A percentile compares a stretch with the other conserved stretches of the same genome.
These are phyloP conservation scores for Hypoxylon lienhwacheense DNA, from an alignment of 495 filamentous ascomycete genomes.

Conservation along the genomic window DNA sequence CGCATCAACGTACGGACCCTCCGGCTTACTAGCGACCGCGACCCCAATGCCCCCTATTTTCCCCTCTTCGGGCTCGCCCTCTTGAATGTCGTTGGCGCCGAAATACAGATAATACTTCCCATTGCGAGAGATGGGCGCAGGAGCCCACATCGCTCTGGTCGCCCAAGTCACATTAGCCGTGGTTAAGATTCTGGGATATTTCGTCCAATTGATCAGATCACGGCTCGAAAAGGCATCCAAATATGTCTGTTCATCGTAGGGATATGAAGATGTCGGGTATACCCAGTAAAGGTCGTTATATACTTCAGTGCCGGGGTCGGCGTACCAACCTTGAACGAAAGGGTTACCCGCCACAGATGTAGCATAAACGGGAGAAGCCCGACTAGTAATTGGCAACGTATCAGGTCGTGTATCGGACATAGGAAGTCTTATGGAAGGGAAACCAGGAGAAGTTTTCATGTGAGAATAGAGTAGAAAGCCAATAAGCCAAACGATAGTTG, in stretches of 20 bases:
- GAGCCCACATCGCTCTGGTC: conserved; percentile 52
- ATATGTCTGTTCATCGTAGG: conserved; percentile 48
- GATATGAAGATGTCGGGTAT: conserved; percentile 52
- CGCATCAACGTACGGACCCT: conserved; percentile 52
- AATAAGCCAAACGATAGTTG: too few species aligned
- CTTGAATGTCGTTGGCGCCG: conserved; percentile 48
- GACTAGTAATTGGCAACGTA: background rate
- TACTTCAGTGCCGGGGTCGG: conserved; percentile 55
- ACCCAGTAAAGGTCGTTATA: conserved; percentile 55
- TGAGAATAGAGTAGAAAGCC: too few species aligned
- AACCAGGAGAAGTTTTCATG: background rate
- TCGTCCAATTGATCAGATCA: conserved; percentile 43
- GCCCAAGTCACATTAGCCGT: conserved; percentile 50
- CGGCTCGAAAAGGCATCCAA: conserved; percentile 56
- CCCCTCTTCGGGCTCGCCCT: conserved; percentile 18
- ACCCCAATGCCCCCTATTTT: conserved; percentile 49
- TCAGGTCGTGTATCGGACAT: conserved; percentile 1
- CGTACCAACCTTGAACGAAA: conserved; percentile 51
- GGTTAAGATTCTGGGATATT: conserved; percentile 48
- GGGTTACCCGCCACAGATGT: conserved; percentile 44
- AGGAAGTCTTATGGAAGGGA: conserved; percentile 1
- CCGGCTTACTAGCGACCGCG: conserved; percentile 46
- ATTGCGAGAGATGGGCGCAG: conserved; percentile 49
- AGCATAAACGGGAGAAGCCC: conserved; percentile 13
- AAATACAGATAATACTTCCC: conserved; percentile 57